These are phyloP conservation scores for Fusarium subglutinans DNA, from an alignment of 2,329 filamentous ascomycete genomes.

Conservation along the genomic window DNA sequence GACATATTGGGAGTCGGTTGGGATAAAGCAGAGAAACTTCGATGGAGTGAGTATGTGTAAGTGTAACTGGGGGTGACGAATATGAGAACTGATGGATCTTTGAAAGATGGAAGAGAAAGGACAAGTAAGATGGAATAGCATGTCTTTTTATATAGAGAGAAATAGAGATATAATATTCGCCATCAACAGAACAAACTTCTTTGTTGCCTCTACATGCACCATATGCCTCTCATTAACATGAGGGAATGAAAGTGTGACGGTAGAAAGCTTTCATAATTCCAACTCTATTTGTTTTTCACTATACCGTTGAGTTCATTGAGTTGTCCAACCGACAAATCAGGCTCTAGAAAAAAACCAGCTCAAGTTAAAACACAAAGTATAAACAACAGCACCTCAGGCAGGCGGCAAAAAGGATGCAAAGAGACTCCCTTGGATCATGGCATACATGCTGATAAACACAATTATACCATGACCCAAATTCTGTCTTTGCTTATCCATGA, in stretches of 20 bases:
- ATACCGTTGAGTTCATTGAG: neutral
- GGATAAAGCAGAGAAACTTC: neutral
- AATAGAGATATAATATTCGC: neutral
- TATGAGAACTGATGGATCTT: neutral
- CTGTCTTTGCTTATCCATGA: constrained; percentile 48
- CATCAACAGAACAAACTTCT: neutral
- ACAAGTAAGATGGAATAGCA: neutral
- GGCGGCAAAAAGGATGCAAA: constrained; percentile 94
- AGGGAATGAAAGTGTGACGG: neutral
- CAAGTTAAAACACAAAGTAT: neutral
- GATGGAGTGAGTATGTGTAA: neutral
- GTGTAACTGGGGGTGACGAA: neutral
- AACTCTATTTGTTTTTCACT: neutral
- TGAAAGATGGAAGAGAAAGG: neutral
- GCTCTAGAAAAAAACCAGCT: neutral
- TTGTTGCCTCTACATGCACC: neutral
- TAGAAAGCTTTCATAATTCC: neutral
- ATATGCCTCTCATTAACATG: neutral
- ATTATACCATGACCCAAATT: constrained; percentile 56
- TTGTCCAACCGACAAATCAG: neutral
- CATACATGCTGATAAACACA: constrained; percentile 82
- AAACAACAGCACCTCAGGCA: constrained; percentile 60
- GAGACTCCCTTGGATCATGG: constrained; percentile 80
- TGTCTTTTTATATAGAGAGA: neutral
- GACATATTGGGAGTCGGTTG: neutral